These are phyloP conservation scores for Chalciporus piperatus DNA, from an alignment of 768 basidiomycete species.

Conservation along the genomic window DNA sequence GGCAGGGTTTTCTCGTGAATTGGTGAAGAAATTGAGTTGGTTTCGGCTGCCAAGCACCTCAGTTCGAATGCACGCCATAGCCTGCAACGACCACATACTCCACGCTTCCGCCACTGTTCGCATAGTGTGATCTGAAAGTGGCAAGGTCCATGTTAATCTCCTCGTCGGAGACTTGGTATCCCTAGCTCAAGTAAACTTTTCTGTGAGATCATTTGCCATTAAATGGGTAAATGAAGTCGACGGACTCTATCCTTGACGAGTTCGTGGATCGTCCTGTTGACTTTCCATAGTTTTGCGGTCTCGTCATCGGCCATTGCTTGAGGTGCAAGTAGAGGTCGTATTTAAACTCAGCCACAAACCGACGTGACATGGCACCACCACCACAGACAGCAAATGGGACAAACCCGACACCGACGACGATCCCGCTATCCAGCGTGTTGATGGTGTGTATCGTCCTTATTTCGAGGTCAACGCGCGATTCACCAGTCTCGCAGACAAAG, in stretches of 20 bases:
- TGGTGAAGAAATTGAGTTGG: constrained; percentile 88
- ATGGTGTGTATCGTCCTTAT: constrained; percentile 41
- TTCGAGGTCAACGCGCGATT: not conserved
- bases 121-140: constrained; percentile 72
- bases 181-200: constrained; percentile 45
- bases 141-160: constrained; percentile 88
- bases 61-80: constrained; percentile 7
- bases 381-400: constrained; percentile 35
- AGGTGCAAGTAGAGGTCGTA: constrained; percentile 26
- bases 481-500: constrained; percentile 46
- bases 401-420: too few species aligned
- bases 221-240: constrained; percentile 12
- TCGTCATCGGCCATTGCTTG: constrained; percentile 72
- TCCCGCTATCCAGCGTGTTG: constrained; percentile 45
- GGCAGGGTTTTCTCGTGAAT: constrained; percentile 56
- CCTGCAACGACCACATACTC: constrained; percentile 60
- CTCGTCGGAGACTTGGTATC: constrained; percentile 90
- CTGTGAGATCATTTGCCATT: constrained; percentile 15
- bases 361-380: constrained; percentile 41
- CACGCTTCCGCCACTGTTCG: constrained; percentile 67
- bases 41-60: constrained; percentile 57
- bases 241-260: constrained; percentile 89
- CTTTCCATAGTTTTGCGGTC: constrained; percentile 89
- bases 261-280: constrained; percentile 95
- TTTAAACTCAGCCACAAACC: constrained; percentile 55